These are phyloP conservation scores for Hemileccinum rubropunctum DNA, from an alignment of 768 basidiomycete species.

Conservation along the genomic window DNA sequence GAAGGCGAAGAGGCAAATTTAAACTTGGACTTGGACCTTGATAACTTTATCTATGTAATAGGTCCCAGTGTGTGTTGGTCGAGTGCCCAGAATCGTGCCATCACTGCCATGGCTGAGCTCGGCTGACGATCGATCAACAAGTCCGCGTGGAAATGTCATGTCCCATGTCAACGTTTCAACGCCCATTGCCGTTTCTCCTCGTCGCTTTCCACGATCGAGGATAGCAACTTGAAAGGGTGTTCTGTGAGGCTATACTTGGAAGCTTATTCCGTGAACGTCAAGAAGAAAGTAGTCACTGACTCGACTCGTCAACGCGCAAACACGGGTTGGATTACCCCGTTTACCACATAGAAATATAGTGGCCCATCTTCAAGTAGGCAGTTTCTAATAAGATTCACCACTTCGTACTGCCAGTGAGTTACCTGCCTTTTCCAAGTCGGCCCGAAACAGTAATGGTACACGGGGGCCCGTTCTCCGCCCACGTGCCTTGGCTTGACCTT, in stretches of 20 bases:
- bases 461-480: no score
- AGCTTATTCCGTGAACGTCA: background rate
- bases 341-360: background rate
- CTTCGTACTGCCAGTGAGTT: no score
- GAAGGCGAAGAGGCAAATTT: slow-evolving; percentile 1
- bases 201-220: background rate
- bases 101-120: background rate
- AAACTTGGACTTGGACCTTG: background rate
- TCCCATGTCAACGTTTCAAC: no score
- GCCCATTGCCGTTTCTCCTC: background rate
- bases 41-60: background rate
- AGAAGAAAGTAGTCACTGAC: no score
- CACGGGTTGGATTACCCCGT: background rate
- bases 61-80: background rate
- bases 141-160: no score
- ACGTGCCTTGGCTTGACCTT: no score
- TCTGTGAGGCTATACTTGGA: background rate
- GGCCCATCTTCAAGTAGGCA: background rate
- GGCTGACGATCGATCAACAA: background rate
- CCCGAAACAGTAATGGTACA: background rate
- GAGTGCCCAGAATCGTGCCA: background rate
- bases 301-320: no score
- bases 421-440: background rate
- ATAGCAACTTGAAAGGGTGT: background rate
- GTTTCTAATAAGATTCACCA: no score